A percentile compares a stretch with the other conserved stretches of the same genome.
phyloP scores from a whole-genome alignment of 805 yeast genomes.

The Saccharomycopsis lassenensis region DNA sequence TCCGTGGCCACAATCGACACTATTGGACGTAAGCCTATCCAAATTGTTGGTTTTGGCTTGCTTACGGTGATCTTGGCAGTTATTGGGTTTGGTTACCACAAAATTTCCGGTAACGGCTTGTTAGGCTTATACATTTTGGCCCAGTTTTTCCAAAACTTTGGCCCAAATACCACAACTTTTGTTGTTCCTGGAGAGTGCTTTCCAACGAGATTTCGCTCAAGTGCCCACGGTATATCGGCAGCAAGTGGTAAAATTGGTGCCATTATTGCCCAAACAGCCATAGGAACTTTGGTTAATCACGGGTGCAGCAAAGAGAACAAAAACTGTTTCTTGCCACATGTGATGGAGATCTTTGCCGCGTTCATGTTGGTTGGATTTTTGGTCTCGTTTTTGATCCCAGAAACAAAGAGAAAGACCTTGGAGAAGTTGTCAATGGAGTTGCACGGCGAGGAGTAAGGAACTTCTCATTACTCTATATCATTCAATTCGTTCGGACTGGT shows the following conservation, averaged over 20 bases:
- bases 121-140: constrained; percentile 69
- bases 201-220: constrained; percentile 93
- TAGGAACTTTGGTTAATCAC: constrained; percentile 76
- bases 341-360: constrained; percentile 89
- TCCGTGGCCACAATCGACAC: constrained; percentile 70
- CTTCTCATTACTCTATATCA: no score
- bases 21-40: constrained; percentile 79
- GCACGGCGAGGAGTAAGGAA: constrained; percentile 82
- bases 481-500: no score
- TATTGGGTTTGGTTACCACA: constrained; percentile 78
- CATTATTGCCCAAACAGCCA: constrained; percentile 77
- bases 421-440: constrained; percentile 73
- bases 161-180: constrained; percentile 89
- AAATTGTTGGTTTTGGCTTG: constrained; percentile 61
- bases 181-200: constrained; percentile 83
- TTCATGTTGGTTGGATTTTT: constrained; percentile 78
- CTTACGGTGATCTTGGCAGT: constrained; percentile 64
- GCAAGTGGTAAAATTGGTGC: constrained; percentile 91
- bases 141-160: constrained; percentile 85
- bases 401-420: constrained; percentile 83
- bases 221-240: constrained; percentile 92
- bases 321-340: constrained; percentile 82
- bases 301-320: constrained; percentile 50
- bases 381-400: constrained; percentile 64
- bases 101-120: constrained; percentile 52